Evolutionary conservation across 768 basidiomycete genomes (phyloP).

Genomic region (Serendipita indica): DNA sequence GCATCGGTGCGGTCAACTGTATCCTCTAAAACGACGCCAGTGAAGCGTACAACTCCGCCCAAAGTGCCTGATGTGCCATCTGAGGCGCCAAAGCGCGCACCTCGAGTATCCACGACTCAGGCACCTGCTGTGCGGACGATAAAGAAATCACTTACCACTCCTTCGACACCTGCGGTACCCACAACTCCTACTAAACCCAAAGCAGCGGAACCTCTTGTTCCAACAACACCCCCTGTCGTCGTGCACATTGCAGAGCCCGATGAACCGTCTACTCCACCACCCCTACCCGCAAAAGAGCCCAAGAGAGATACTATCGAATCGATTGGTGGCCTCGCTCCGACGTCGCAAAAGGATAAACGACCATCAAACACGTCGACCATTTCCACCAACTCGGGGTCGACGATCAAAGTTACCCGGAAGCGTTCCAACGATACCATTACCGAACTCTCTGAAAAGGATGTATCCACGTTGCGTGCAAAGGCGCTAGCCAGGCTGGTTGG

Average conservation of each 20-base stretch:
- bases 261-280: slow-evolving; percentile 10
- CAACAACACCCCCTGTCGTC: slow-evolving; percentile 8
- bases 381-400: background rate
- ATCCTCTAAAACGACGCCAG: slow-evolving; percentile 16
- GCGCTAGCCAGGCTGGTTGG: slow-evolving; percentile 18
- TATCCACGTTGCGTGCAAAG: slow-evolving; percentile 12
- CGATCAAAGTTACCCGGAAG: slow-evolving; percentile 23
- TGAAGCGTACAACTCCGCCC: slow-evolving; percentile 12
- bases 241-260: background rate
- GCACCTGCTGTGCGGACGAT: background rate
- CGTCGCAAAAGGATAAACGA: slow-evolving; percentile 1
- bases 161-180: slow-evolving; percentile 11
- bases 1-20: slow-evolving; percentile 21
- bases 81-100: slow-evolving; percentile 1
- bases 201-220: background rate
- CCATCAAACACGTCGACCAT: slow-evolving; percentile 2
- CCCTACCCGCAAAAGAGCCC: slow-evolving; percentile 30
- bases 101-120: slow-evolving; percentile 2
- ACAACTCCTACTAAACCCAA: slow-evolving; percentile 10
- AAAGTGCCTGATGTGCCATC: slow-evolving; percentile 15
- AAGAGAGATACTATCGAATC: slow-evolving; percentile 25
- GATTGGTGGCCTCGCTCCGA: background rate
- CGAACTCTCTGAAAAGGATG: slow-evolving; percentile 20
- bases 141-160: slow-evolving; percentile 12
- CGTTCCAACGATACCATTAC: slow-evolving; percentile 25